These are phyloP conservation scores for Plasmodium vivax DNA, from an alignment of 169 alveolate genomes.

Conservation along the genomic window DNA sequence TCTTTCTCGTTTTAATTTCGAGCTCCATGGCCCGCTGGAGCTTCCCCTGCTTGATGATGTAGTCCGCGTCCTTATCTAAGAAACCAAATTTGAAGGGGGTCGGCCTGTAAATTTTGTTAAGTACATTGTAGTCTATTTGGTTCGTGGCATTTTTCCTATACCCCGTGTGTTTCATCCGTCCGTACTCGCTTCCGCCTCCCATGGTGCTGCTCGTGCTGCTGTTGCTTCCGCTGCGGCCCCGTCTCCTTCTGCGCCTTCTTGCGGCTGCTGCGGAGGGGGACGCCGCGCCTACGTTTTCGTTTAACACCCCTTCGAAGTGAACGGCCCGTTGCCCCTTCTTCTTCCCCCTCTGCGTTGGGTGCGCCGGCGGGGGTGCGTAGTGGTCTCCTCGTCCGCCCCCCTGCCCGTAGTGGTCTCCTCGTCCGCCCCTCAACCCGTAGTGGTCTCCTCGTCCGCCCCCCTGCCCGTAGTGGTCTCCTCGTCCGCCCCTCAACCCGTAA, in stretches of 20 bases:
- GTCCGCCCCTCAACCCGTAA: neutral
- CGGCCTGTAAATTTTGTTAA: constrained; percentile 50
- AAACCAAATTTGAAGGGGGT: constrained; percentile 72
- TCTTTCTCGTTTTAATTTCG: constrained; percentile 70
- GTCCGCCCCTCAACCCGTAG: neutral
- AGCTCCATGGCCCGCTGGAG: constrained; percentile 68
- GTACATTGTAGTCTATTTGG: constrained; percentile 35
- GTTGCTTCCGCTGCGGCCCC: neutral
- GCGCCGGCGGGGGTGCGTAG: neutral
- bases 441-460: neutral
- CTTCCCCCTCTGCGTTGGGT: neutral
- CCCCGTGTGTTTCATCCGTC: neutral
- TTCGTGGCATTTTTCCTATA: neutral
- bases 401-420: neutral
- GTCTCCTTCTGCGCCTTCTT: neutral
- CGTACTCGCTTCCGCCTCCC: neutral
- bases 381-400: neutral
- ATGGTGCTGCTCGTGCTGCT: neutral
- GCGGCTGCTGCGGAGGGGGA: neutral
- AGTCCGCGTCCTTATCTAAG: constrained; percentile 61
- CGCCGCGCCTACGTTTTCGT: neutral
- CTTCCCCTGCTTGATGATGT: constrained; percentile 66
- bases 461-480: neutral
- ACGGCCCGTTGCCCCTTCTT: neutral
- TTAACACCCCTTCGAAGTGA: neutral